Conservation (phyloP, 2,329 filamentous ascomycete genomes). For the Botrytis cinerea region DNA sequence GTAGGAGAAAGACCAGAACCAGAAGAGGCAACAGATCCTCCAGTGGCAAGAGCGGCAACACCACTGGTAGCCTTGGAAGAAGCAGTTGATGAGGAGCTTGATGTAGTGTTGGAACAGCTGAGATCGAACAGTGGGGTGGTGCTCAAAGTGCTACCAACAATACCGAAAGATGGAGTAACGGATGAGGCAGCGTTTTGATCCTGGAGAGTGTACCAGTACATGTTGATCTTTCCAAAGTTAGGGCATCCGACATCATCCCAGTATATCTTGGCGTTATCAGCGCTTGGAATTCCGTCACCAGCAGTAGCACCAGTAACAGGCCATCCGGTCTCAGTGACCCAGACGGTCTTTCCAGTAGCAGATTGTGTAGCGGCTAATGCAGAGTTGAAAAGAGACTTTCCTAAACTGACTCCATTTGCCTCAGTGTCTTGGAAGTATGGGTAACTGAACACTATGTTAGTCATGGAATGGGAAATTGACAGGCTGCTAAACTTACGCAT, state of each 20-base stretch:
- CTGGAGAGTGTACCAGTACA: constrained; percentile 78
- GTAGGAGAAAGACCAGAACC: constrained; percentile 33
- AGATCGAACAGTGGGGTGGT: constrained; percentile 64
- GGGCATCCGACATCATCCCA: constrained; percentile 79
- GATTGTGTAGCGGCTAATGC: constrained; percentile 61
- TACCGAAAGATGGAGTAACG: constrained; percentile 69
- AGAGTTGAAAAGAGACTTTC: constrained; percentile 66
- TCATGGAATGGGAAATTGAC: neutral
- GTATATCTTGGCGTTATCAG: constrained; percentile 73
- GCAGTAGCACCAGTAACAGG: constrained; percentile 68
- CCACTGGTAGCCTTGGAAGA: constrained; percentile 25
- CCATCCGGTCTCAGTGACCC: constrained; percentile 89
- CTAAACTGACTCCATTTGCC: constrained; percentile 65
- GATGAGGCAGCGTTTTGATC: constrained; percentile 59
- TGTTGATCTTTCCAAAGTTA: constrained; percentile 63
- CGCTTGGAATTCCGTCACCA: constrained; percentile 63
- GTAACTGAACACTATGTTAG: constrained; percentile 49
- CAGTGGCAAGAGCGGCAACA: constrained; percentile 23
- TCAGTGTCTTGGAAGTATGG: constrained; percentile 77
- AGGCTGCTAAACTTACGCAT: constrained; percentile 51
- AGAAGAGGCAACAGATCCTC: constrained; percentile 26
- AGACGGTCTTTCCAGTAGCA: constrained; percentile 69
- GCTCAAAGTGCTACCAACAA: constrained; percentile 58
- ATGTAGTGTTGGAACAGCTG: constrained; percentile 50
- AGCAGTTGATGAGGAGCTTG: constrained; percentile 28